These are phyloP conservation scores for Echium plantagineum DNA, from an alignment of 257 asterid genomes.

Conservation along the genomic window DNA sequence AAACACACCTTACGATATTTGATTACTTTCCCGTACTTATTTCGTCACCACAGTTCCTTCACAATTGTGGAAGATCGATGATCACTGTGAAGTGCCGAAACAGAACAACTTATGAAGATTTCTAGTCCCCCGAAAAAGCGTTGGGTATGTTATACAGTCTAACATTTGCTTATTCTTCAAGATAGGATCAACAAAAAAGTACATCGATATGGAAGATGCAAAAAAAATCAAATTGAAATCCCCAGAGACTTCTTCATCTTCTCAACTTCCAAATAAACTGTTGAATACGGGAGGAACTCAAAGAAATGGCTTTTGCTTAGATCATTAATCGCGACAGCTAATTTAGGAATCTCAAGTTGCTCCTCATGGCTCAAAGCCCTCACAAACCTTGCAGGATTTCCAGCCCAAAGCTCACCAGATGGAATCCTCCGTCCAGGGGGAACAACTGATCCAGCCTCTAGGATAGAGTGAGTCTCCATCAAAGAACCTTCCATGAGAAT, in stretches of 20 bases:
- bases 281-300: conserved; percentile 83
- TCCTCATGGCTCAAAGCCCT: conserved; percentile 79
- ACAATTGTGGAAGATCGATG: background rate
- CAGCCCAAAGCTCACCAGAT: conserved; percentile 91
- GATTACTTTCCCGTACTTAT: background rate
- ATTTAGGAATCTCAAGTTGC: conserved; percentile 77
- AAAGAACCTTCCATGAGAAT: conserved; percentile 91
- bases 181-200: background rate
- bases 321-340: conserved; percentile 77
- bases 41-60: background rate
- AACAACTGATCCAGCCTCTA: conserved; percentile 88
- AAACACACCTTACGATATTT: background rate
- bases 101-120: background rate
- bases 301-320: conserved; percentile 57
- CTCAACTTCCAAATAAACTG: conserved; percentile 91
- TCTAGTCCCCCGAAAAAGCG: background rate
- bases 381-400: conserved; percentile 90
- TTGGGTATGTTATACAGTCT: background rate
- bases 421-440: conserved; percentile 98
- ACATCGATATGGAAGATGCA: background rate
- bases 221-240: conserved; percentile 44
- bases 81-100: background rate
- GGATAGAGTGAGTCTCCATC: conserved; percentile 85
- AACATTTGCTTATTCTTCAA: conserved; percentile 3
- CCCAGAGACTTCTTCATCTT: conserved; percentile 73